phyloP scores from a whole-genome alignment of 306 rosid species.

The Prunus padus region DNA sequence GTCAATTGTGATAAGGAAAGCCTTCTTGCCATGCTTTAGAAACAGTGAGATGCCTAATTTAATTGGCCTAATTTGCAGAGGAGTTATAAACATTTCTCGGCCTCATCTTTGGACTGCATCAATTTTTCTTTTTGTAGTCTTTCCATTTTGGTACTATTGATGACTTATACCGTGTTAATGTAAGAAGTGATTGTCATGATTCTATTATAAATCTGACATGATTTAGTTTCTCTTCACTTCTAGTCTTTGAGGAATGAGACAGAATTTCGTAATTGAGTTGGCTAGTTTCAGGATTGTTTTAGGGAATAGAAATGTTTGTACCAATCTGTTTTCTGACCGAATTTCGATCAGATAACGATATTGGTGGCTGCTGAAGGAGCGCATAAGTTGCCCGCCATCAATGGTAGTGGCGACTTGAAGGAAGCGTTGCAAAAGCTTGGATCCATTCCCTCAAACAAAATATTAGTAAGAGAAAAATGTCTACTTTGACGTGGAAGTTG shows the following conservation, averaged over 20 bases:
- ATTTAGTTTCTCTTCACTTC: neutral
- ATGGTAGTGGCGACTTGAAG: slow-evolving; percentile 82
- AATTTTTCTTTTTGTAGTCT: neutral
- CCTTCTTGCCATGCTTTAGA: no score
- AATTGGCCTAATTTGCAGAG: neutral
- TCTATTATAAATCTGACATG: neutral
- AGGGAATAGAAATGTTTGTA: neutral
- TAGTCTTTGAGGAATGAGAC: neutral
- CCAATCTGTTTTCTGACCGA: slow-evolving; percentile 5
- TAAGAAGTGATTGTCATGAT: neutral
- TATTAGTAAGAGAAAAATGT: slow-evolving; percentile 54
- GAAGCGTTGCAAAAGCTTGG: slow-evolving; percentile 94
- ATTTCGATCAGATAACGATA: slow-evolving; percentile 61
- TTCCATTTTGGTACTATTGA: neutral
- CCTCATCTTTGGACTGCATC: neutral
- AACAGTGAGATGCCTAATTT: no score
- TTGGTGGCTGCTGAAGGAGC: slow-evolving; percentile 96
- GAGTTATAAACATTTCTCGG: neutral
- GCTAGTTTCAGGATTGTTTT: neutral
- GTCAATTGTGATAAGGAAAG: no score
- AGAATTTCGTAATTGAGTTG: neutral
- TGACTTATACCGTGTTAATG: neutral
- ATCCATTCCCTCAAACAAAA: slow-evolving; percentile 79
- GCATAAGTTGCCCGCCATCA: slow-evolving; percentile 79
- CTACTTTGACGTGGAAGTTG: neutral